Percentiles rank a stretch among this genome's conserved stretches.
These are phyloP conservation scores for Salix suchowensis DNA, from an alignment of 345 rosid genomes.

Conservation along the genomic window DNA sequence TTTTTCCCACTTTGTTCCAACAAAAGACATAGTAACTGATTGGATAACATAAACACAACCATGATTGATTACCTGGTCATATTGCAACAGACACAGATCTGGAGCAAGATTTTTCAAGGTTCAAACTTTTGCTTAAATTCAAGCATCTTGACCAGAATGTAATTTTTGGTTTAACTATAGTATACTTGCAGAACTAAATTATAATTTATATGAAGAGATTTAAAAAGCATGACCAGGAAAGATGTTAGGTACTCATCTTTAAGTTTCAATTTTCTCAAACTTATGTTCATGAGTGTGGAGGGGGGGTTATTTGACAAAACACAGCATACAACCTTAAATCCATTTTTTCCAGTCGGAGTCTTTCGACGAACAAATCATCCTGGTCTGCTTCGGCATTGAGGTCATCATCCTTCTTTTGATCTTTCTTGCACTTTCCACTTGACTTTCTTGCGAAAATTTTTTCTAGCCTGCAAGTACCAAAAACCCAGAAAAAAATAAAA, in stretches of 20 bases:
- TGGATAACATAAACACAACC: neutral
- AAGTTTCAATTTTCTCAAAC: neutral
- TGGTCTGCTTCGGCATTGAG: constrained; percentile 41
- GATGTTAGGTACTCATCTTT: neutral
- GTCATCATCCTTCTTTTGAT: constrained; percentile 71
- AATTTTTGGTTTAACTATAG: neutral
- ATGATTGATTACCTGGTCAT: neutral
- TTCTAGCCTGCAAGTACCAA: constrained; percentile 54
- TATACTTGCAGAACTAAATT: neutral
- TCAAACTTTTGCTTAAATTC: neutral
- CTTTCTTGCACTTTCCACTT: constrained; percentile 37
- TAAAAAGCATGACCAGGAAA: neutral
- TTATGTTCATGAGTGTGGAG: neutral
- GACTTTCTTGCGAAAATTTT: constrained; percentile 48
- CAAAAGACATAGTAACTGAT: neutral
- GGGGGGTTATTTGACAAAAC: neutral
- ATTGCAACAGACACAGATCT: neutral
- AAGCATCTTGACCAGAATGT: neutral
- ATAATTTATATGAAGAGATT: neutral
- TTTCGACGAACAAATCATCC: constrained; percentile 58
- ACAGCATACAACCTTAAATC: constrained; percentile 50
- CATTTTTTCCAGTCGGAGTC: constrained; percentile 82
- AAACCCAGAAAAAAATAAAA: constrained; percentile 8
- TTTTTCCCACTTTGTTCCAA: neutral
- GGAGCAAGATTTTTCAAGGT: neutral